These are phyloP conservation scores for Lachancea nothofagi DNA, from an alignment of 805 yeast species.

Conservation along the genomic window DNA sequence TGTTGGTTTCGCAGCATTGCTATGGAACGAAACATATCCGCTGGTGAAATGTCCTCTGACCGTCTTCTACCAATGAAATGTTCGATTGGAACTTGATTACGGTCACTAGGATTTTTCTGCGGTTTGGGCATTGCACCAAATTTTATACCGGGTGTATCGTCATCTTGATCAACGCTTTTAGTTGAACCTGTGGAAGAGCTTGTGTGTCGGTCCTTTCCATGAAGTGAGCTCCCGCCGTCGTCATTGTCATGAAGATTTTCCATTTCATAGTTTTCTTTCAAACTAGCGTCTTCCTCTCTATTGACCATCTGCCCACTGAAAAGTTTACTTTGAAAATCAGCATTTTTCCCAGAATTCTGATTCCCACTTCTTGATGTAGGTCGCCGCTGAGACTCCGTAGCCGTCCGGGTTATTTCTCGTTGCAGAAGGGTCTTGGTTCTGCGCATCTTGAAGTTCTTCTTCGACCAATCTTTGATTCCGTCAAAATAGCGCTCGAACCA, in stretches of 20 bases:
- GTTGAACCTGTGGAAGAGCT: constrained; percentile 7
- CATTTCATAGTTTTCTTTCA: constrained; percentile 11
- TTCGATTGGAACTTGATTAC: constrained; percentile 18
- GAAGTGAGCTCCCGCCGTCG: not conserved
- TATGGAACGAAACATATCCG: constrained; percentile 79
- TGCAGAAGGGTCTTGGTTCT: constrained; percentile 44
- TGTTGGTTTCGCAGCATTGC: constrained; percentile 64
- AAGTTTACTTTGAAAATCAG: constrained; percentile 31
- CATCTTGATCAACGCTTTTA: constrained; percentile 4
- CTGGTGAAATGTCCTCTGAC: constrained; percentile 58
- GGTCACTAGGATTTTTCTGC: constrained; percentile 4
- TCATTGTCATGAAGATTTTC: not conserved
- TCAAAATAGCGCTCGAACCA: constrained; percentile 89
- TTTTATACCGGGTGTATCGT: constrained; percentile 5
- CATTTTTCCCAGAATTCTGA: constrained; percentile 5
- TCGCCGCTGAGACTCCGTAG: constrained; percentile 1
- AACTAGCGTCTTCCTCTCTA: constrained; percentile 27
- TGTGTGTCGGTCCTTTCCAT: constrained; percentile 3
- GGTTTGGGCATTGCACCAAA: constrained; percentile 10
- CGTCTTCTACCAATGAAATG: constrained; percentile 31
- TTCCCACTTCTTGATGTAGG: constrained; percentile 1
- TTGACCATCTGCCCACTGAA: constrained; percentile 33
- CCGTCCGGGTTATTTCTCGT: constrained; percentile 25
- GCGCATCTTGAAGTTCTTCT: constrained; percentile 73
- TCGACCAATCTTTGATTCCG: constrained; percentile 72